Base-by-base conservation (phyloP, 306 rosid genomes). In the Castanea crenata region DNA sequence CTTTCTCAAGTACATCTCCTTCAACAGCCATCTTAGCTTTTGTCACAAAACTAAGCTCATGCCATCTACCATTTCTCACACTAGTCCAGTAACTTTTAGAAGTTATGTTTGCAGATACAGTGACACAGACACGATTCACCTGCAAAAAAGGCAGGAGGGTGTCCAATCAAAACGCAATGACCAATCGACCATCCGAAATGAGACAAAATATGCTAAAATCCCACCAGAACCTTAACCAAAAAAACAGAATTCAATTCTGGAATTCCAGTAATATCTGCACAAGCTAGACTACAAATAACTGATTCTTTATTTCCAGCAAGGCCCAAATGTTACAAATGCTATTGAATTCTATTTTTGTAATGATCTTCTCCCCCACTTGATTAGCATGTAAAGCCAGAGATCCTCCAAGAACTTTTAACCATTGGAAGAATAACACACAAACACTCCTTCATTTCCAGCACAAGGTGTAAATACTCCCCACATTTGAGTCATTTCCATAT, bases 1-100 rank as follows among this genome's bases (percentile, higher is more conserved):
- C 86, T 79, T 85, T 86, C 83, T 87, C 87, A 27, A 83, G 19
- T 31, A 90, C 86, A 73, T 85, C 90, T 80, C 89, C 91, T 80
- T 85, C 97, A 68, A 85, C 87, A 67, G 83, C 70, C 52, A 52
- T 9, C 79, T 91, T 90, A 57, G 91, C 88, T 76, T 81, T 84
- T 19, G 87, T 74, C 51, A 79, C 71, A 64, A 75, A 77, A 71
- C 62, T 61, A 65, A 83, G 73, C 79, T 74, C 83, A 55, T 64
- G 79, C 70, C 76, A 77, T 57, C 86, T 61, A 25, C 80, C 87
- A 64, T 76, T 83, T 86, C 81, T 86, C 15, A 55, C 73, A 34
- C 74, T 61, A 59, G 78, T 78, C 57, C 63, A 70, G 72, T 56
- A 3, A 64, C 65, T 75, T 81, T 86, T 82, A 82, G 84, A 69